phyloP scores from a whole-genome alignment of 176 grass and related monocot species.

The Puccinellia tenuiflora region DNA sequence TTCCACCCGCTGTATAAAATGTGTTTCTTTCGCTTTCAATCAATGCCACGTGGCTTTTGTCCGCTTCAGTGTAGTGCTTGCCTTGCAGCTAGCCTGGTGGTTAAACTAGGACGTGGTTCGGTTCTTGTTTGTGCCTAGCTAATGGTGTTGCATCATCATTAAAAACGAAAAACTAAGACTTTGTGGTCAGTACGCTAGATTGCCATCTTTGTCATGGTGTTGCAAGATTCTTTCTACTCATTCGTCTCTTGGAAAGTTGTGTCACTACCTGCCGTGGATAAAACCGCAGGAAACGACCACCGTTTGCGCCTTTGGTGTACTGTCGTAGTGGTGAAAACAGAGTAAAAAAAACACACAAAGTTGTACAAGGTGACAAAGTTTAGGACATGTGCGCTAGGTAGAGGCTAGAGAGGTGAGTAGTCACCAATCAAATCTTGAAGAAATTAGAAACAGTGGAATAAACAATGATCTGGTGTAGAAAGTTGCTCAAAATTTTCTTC shows the following conservation, averaged over 20 bases:
- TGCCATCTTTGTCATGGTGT: background rate
- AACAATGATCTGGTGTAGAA: background rate
- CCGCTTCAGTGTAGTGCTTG: constrained; percentile 17
- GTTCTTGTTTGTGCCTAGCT: background rate
- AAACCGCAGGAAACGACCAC: background rate
- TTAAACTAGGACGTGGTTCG: constrained; percentile 17
- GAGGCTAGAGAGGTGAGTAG: background rate
- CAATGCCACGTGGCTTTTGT: background rate
- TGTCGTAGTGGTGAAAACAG: background rate
- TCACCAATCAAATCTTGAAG: background rate
- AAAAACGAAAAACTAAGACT: background rate
- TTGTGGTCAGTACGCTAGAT: background rate
- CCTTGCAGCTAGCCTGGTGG: background rate
- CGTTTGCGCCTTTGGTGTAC: background rate
- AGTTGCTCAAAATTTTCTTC: background rate
- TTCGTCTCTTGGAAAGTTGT: background rate
- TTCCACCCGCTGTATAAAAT: background rate
- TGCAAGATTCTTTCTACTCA: background rate
- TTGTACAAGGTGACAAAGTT: background rate
- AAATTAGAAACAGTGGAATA: background rate
- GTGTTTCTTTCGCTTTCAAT: background rate
- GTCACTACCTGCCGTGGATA: background rate
- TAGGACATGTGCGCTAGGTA: background rate
- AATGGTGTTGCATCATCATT: background rate
- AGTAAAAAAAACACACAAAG: background rate